phyloP scores from a whole-genome alignment of 495 filamentous ascomycete genomes.

The Aspergillus saccharolyticus region DNA sequence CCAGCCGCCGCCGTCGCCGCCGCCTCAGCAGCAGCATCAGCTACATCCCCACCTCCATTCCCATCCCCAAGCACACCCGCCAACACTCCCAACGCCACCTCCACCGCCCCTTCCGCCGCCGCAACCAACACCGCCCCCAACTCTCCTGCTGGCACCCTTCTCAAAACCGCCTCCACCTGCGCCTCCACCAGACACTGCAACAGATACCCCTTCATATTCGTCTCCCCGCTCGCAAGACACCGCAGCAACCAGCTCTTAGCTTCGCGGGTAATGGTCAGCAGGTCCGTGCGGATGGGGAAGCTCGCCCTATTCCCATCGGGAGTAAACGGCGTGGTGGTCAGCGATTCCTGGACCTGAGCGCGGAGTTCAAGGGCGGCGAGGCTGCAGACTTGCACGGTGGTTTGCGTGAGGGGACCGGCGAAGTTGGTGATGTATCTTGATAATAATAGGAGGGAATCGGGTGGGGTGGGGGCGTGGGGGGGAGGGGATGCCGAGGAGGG shows the following conservation, averaged over 20 bases:
- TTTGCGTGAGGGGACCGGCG: too few species aligned
- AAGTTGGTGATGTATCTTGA: too few species aligned
- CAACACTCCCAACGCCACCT: conserved; percentile 29
- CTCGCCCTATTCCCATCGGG: too few species aligned
- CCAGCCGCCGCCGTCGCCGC: too few species aligned
- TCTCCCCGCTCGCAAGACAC: conserved; percentile 46
- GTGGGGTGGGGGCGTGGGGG: too few species aligned
- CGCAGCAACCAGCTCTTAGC: conserved; percentile 37
- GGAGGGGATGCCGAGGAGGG: too few species aligned
- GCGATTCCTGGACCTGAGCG: conserved; percentile 45
- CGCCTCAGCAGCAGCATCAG: too few species aligned
- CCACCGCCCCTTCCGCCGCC: conserved; percentile 34
- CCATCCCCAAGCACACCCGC: conserved; percentile 10
- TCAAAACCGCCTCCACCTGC: conserved; percentile 41
- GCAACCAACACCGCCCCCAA: conserved; percentile 25
- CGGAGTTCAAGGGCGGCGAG: conserved; percentile 45
- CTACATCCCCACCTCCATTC: not conserved
- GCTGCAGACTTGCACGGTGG: conserved; percentile 30
- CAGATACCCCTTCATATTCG: conserved; percentile 53
- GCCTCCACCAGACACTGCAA: conserved; percentile 35
- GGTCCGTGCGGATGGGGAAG: conserved; percentile 41
- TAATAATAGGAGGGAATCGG: too few species aligned
- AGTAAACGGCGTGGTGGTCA: conserved; percentile 31
- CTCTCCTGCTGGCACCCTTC: conserved; percentile 29
- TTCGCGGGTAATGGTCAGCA: conserved; percentile 44